Evolutionary conservation across 2,329 filamentous ascomycete genomes (phyloP).

Genomic region (Metarhizium album): DNA sequence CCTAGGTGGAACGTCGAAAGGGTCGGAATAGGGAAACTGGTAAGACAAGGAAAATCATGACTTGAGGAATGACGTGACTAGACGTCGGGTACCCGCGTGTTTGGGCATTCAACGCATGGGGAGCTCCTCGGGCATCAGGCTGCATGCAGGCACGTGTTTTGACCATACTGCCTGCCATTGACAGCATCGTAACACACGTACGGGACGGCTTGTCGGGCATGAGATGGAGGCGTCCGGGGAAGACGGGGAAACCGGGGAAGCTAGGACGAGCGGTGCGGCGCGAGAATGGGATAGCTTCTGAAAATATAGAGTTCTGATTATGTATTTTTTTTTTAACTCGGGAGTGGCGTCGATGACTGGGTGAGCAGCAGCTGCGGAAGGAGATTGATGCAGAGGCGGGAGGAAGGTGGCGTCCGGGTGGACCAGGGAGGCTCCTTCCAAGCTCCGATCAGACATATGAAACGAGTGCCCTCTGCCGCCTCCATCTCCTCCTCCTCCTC

Average conservation of each 20-base stretch:
- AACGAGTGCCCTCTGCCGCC: no score
- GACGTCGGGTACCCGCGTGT: no score
- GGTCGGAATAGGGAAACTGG: not conserved
- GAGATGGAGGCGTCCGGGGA: not conserved
- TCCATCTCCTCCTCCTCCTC: no score
- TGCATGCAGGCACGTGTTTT: not conserved
- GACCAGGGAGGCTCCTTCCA: not conserved
- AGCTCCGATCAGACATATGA: no score
- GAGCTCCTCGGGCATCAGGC: no score
- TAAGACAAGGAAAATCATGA: no score
- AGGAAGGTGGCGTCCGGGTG: not conserved
- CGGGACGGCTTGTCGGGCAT: not conserved
- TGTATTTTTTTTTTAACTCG: not conserved
- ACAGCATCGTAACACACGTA: no score
- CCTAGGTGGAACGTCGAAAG: not conserved
- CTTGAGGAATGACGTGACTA: no score
- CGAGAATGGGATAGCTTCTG: not conserved
- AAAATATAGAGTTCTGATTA: not conserved
- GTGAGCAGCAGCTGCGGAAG: not conserved
- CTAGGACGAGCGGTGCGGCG: not conserved
- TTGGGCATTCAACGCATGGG: no score
- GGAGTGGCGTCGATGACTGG: not conserved
- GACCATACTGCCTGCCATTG: no score
- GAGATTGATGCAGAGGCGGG: not conserved
- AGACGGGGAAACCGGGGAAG: not conserved